Conservation (phyloP, 148 eudicot species). For the Talinum fruticosum region DNA sequence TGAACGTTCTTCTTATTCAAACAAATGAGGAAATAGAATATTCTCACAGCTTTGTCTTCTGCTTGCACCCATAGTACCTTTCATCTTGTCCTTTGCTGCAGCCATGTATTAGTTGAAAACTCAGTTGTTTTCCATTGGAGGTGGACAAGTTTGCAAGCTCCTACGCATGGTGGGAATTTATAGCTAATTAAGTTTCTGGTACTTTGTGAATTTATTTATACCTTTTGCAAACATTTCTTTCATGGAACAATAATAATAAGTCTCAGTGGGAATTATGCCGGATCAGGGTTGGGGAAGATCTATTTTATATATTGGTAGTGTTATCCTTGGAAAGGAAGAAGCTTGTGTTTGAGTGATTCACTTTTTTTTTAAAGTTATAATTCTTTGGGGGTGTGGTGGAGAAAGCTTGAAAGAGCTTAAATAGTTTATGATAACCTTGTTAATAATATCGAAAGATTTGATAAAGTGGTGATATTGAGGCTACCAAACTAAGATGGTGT, state of each 20-base stretch:
- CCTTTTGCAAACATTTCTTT: neutral
- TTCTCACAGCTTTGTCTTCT: neutral
- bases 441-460: neutral
- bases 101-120: neutral
- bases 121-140: neutral
- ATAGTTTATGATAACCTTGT: neutral
- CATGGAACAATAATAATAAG: neutral
- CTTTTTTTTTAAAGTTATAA: too few relatives aligned
- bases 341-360: neutral
- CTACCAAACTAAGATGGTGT: neutral
- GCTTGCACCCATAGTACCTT: neutral
- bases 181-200: too few relatives aligned
- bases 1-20: neutral
- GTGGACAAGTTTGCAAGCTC: neutral
- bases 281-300: neutral
- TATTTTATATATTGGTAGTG: neutral
- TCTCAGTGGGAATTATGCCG: neutral
- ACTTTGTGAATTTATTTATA: neutral
- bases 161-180: neutral
- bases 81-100: neutral
- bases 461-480: neutral
- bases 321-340: neutral
- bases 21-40: neutral
- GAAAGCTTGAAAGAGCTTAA: neutral
- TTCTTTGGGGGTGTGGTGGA: too few relatives aligned